Percentiles rank a stretch among this genome's conserved stretches.
Conservation (phyloP, 177 flowering plant genomes). For the Telopea speciosissima region DNA sequence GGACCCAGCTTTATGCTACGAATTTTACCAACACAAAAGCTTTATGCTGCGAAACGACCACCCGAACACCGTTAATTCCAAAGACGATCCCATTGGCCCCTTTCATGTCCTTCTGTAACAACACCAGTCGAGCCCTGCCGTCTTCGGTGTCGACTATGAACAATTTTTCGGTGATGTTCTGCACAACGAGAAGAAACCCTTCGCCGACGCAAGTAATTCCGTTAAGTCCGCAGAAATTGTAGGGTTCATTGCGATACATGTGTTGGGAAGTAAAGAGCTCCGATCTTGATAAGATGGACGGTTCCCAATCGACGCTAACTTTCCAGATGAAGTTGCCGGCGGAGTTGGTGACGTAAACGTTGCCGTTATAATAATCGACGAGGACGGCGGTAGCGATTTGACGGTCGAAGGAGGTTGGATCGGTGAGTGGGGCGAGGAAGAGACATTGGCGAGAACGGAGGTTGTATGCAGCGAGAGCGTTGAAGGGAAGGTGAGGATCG, state of each 20-base stretch:
- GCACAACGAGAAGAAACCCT: slow-evolving; percentile 67
- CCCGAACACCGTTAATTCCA: slow-evolving; percentile 52
- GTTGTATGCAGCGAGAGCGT: slow-evolving; percentile 72
- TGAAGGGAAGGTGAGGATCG: slow-evolving; percentile 37
- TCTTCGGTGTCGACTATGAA: slow-evolving; percentile 59
- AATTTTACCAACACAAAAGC: too few relatives aligned
- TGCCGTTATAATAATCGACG: slow-evolving; percentile 38
- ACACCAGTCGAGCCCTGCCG: slow-evolving; percentile 52
- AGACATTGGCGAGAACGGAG: slow-evolving; percentile 44
- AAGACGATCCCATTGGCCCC: slow-evolving; percentile 56
- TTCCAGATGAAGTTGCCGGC: slow-evolving; percentile 66
- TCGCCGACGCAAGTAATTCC: slow-evolving; percentile 61
- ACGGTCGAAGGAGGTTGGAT: slow-evolving; percentile 8
- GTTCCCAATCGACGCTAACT: slow-evolving; percentile 41
- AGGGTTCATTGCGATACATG: slow-evolving; percentile 27
- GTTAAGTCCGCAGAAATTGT: slow-evolving; percentile 51
- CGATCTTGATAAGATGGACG: slow-evolving; percentile 55
- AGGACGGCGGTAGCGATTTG: slow-evolving; percentile 41
- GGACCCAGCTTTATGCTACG: too few relatives aligned
- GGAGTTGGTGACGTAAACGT: slow-evolving; percentile 76
- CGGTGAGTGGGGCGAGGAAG: slow-evolving; percentile 47
- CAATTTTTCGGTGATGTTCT: slow-evolving; percentile 69
- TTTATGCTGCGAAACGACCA: slow-evolving; percentile 46
- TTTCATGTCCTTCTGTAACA: slow-evolving; percentile 33
- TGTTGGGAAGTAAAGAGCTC: slow-evolving; percentile 29